These are phyloP conservation scores for Aspergillus uvarum DNA, from an alignment of 2,329 filamentous ascomycete genomes.

Conservation along the genomic window DNA sequence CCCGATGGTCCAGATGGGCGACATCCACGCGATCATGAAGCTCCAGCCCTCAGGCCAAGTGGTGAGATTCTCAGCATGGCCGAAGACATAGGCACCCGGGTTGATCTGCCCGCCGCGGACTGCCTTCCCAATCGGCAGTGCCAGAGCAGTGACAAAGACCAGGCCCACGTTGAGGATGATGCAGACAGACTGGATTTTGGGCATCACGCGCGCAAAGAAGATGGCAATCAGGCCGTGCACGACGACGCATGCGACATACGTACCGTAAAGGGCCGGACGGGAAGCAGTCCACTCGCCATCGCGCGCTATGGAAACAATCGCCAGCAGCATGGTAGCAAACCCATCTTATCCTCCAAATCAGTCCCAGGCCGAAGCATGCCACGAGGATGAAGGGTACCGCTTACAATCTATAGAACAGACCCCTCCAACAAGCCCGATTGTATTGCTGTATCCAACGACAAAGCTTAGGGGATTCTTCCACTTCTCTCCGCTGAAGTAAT, in stretches of 20 bases:
- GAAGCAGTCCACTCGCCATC: conserved; percentile 58
- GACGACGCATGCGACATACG: conserved; percentile 56
- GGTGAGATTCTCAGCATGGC: conserved; percentile 56
- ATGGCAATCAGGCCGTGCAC: conserved; percentile 57
- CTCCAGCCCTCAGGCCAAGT: conserved; percentile 59
- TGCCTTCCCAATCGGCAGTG: conserved; percentile 52
- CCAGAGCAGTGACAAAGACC: conserved; percentile 56
- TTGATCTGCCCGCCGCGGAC: conserved; percentile 30
- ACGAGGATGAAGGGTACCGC: conserved; percentile 5
- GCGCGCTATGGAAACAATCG: conserved; percentile 56
- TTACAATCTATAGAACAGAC: conserved; percentile 61
- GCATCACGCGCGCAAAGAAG: conserved; percentile 57
- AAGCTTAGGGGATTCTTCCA: conserved; percentile 59
- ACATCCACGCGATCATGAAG: conserved; percentile 62
- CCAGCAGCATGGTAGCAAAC: conserved; percentile 41
- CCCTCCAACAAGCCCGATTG: conserved; percentile 58
- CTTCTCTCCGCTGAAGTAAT: conserved; percentile 57
- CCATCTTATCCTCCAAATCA: conserved; percentile 14
- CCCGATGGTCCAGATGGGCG: conserved; percentile 59
- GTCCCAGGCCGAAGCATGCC: not conserved
- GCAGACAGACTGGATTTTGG: conserved; percentile 57
- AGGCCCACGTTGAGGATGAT: conserved; percentile 56
- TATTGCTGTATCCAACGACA: conserved; percentile 62
- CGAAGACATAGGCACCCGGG: conserved; percentile 54
- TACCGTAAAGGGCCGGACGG: conserved; percentile 56